Evolutionary conservation across 2,329 filamentous ascomycete genomes (phyloP).

Genomic region (Alternaria panax): DNA sequence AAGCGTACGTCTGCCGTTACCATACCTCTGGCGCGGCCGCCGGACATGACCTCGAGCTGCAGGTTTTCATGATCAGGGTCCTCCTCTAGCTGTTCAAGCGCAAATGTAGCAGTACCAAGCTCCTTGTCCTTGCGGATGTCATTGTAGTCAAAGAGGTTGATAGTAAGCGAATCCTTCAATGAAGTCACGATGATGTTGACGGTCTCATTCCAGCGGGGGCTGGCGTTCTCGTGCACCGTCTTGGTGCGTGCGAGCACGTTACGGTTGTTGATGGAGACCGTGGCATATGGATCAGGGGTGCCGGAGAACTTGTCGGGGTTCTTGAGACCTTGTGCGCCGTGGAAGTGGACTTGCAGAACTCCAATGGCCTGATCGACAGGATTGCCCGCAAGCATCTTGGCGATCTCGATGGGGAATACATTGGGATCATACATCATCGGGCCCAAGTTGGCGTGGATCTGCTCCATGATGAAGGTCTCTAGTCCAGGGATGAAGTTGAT

Average conservation of each 20-base stretch:
- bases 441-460: conserved; percentile 90
- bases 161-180: conserved; percentile 83
- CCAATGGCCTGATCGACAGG: conserved; percentile 95
- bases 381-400: conserved; percentile 95
- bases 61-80: conserved; percentile 82
- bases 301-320: conserved; percentile 94
- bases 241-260: conserved; percentile 87
- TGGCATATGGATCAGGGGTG: conserved; percentile 87
- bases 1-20: conserved; percentile 86
- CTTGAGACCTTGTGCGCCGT: conserved; percentile 90
- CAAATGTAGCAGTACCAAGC: conserved; percentile 84
- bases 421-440: conserved; percentile 99
- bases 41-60: conserved; percentile 81
- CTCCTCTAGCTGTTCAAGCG: conserved; percentile 81
- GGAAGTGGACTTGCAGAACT: conserved; percentile 88
- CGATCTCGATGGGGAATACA: conserved; percentile 97
- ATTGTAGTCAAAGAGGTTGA: conserved; percentile 91
- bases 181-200: conserved; percentile 94
- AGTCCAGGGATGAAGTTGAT: conserved; percentile 99
- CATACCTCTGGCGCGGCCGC: conserved; percentile 82
- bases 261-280: conserved; percentile 84
- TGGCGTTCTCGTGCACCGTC: conserved; percentile 81
- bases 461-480: conserved; percentile 91
- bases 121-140: conserved; percentile 97
- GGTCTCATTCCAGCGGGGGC: conserved; percentile 95